Evolutionary conservation across 495 filamentous ascomycete genomes (phyloP).

Genomic region (Talaromyces trachyspermus): DNA sequence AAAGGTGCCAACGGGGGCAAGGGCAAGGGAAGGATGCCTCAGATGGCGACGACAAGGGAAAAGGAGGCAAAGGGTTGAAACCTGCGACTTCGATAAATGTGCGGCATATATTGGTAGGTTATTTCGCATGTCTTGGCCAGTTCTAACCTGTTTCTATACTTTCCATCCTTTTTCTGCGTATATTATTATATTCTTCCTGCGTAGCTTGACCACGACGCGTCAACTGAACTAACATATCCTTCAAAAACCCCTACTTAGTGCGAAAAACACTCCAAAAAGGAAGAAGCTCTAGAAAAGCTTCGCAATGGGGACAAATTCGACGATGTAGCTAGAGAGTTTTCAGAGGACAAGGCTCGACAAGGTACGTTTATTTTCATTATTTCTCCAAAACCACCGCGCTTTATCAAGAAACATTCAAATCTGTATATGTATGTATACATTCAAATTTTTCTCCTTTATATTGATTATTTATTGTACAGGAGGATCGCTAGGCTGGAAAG

Average conservation of each 20-base stretch:
- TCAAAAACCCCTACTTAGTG: conserved; percentile 53
- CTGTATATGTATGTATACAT: background rate
- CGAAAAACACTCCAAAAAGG: conserved; percentile 81
- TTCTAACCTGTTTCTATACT: background rate
- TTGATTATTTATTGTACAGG: conserved; percentile 36
- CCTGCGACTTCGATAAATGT: conserved; percentile 76
- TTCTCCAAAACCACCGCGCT: too few species aligned
- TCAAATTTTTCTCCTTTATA: conserved; percentile 5
- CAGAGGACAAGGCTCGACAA: conserved; percentile 81
- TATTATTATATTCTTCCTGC: too few species aligned
- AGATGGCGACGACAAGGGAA: conserved; percentile 28
- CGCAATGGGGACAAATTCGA: conserved; percentile 75
- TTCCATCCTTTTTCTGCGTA: too few species aligned
- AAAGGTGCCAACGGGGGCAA: conserved; percentile 45
- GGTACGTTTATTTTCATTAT: too few species aligned
- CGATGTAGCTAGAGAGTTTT: conserved; percentile 78
- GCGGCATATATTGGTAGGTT: conserved; percentile 73
- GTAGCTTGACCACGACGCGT: too few species aligned
- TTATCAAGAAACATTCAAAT: background rate
- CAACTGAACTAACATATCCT: background rate
- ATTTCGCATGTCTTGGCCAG: conserved; percentile 6
- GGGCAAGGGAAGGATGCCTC: conserved; percentile 39
- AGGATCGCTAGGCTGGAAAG: conserved; percentile 79
- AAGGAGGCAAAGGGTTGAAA: conserved; percentile 47
- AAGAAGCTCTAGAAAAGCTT: conserved; percentile 76